Conservation (phyloP, 495 filamentous ascomycete genomes). For the Podospora sp. region DNA sequence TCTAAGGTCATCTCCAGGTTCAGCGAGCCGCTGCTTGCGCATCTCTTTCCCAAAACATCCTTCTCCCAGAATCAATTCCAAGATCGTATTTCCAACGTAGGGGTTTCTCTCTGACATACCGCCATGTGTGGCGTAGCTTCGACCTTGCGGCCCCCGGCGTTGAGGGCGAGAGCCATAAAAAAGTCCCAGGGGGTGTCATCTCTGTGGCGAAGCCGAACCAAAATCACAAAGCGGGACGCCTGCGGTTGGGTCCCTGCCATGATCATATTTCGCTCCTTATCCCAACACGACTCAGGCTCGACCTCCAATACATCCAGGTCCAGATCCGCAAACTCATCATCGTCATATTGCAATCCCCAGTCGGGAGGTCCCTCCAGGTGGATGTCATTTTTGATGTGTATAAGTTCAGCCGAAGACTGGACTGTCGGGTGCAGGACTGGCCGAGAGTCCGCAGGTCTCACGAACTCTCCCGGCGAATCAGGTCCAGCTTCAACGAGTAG, state of each 20-base stretch:
- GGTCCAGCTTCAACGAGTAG: not conserved
- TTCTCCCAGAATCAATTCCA: not conserved
- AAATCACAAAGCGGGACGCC: not conserved
- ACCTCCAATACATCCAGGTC: not conserved
- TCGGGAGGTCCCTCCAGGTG: not conserved
- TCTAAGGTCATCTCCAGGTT: not conserved
- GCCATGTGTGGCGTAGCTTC: not conserved
- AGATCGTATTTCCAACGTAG: not conserved
- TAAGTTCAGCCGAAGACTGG: not conserved
- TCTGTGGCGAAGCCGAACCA: not conserved
- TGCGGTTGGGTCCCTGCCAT: not conserved
- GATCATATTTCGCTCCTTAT: not conserved
- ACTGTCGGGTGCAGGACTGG: not conserved
- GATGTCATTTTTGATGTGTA: slow-evolving; percentile 3
- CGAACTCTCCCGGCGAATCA: not conserved
- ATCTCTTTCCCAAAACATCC: not conserved
- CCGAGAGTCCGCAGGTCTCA: too few species aligned
- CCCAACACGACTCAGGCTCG: not conserved
- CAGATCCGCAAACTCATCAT: not conserved
- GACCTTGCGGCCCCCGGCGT: not conserved
- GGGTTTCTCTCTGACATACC: not conserved
- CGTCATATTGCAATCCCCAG: not conserved
- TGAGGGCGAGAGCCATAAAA: not conserved
- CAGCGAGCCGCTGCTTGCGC: not conserved
- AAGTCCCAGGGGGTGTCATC: not conserved